Conservation (phyloP, 2,329 filamentous ascomycete species). For the Claviceps sorghi region DNA sequence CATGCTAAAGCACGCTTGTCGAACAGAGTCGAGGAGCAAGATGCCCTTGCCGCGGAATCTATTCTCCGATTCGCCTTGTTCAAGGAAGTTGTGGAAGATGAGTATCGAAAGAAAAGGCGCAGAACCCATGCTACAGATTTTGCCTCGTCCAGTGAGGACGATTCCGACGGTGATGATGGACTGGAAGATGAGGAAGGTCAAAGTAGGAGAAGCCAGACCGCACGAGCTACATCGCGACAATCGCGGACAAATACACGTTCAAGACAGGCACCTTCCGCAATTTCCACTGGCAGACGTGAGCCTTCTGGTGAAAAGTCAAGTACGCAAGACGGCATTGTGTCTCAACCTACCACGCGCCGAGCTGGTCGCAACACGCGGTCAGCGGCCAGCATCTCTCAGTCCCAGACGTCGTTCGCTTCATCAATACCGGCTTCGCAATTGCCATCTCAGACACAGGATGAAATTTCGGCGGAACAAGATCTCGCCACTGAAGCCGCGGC, state of each 20-base stretch:
- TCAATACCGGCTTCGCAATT: conserved; percentile 65
- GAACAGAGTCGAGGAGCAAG: conserved; percentile 73
- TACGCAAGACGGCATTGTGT: neutral
- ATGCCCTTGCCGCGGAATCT: conserved; percentile 73
- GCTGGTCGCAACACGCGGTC: conserved; percentile 23
- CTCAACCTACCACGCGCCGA: conserved; percentile 24
- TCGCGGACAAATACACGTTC: neutral
- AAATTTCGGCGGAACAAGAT: conserved; percentile 29
- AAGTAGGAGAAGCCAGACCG: conserved; percentile 28
- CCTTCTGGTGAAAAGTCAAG: neutral
- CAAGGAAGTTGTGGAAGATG: conserved; percentile 75
- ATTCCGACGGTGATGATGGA: conserved; percentile 42
- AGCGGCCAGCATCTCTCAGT: conserved; percentile 25
- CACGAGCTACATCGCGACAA: conserved; percentile 13
- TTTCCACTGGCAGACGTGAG: conserved; percentile 19
- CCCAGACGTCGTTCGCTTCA: conserved; percentile 56
- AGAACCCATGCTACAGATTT: conserved; percentile 46
- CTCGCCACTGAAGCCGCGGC: conserved; percentile 28
- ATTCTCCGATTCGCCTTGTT: conserved; percentile 92
- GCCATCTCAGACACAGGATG: conserved; percentile 28
- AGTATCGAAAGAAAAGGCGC: conserved; percentile 72
- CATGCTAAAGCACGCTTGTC: conserved; percentile 89
- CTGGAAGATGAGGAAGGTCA: conserved; percentile 43
- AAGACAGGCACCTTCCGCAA: conserved; percentile 8
- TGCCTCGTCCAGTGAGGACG: conserved; percentile 44